Base-by-base conservation (phyloP, 2,329 filamentous ascomycete species). In the Apiospora malaysiana region DNA sequence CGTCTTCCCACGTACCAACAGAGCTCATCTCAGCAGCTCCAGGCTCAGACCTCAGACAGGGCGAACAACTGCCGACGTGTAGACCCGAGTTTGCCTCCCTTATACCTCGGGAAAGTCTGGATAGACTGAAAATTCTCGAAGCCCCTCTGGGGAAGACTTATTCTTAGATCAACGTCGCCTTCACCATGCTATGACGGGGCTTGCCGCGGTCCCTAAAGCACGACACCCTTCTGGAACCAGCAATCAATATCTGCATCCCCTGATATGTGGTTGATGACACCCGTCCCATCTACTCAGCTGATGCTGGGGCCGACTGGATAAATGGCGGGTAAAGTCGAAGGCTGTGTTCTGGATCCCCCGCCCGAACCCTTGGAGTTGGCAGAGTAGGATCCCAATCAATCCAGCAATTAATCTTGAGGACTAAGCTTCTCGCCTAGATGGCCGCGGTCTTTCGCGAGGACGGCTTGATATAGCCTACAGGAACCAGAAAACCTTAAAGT, bases 251-350 rank as follows among this genome's bases (percentile, higher is more conserved):
- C 56, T 40, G 56, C 56, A 23, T n/a, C 32, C 56, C n/a, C 56
- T 6, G 5, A 16, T 23, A n/a, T 37, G 56, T 63, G 56, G 32
- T 32, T 63, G 56, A 37, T 63, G 56, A 10, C 9, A 32, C 56
- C 56, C 32, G 32, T 23, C 21, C 56, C 56, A 63, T 63, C 56
- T 63, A 63, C 32, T 40, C 56, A 63, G 56, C 56, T 63, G 56
- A 63, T 63, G 56, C 32, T 63, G 56, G 32, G 56, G 27, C 56
- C 56, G 18, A 63, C 32, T 63, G 56, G 56, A n/a, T 63, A 63
- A 63, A 63, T 63, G 32, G 56, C 56, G 56, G 56, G 7, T 63
- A 63, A 63, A 63, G 56, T 63, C 56, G 56, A 63, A 63, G 10
- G 14, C 56, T 63, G 56, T 40, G 56, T 40, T 63, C 56, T 63